Evolutionary conservation across 495 filamentous ascomycete species (phyloP).

Genomic region (Lophium mytilinum): DNA sequence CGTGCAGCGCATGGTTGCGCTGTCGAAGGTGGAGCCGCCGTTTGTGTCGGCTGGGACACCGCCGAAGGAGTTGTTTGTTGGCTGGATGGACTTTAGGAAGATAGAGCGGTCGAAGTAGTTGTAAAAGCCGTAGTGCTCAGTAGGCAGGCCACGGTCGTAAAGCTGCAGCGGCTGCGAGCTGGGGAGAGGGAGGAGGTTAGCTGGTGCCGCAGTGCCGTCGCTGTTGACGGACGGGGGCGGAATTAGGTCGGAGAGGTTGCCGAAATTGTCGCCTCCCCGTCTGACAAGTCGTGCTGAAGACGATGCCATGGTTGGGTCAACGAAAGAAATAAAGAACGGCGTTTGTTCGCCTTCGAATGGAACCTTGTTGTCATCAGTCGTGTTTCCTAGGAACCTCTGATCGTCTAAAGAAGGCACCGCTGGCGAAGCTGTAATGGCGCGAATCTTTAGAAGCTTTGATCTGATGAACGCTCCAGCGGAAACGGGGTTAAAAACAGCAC

Average conservation of each 20-base stretch:
- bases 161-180: slow-evolving; percentile 72
- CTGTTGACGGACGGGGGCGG: slow-evolving; percentile 51
- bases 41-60: slow-evolving; percentile 47
- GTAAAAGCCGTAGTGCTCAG: slow-evolving; percentile 92
- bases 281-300: slow-evolving; percentile 9
- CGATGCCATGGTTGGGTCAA: slow-evolving; percentile 4
- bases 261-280: slow-evolving; percentile 28
- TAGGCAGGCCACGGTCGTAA: slow-evolving; percentile 68
- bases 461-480: slow-evolving; percentile 21
- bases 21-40: slow-evolving; percentile 52
- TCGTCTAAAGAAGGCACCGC: slow-evolving; percentile 58
- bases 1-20: slow-evolving; percentile 64
- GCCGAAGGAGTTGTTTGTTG: slow-evolving; percentile 15
- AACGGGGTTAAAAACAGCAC: slow-evolving; percentile 19
- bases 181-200: slow-evolving; percentile 59
- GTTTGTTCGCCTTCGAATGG: slow-evolving; percentile 58
- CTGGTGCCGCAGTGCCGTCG: slow-evolving; percentile 64
- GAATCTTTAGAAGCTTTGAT: slow-evolving; percentile 8
- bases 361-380: slow-evolving; percentile 59
- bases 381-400: slow-evolving; percentile 71
- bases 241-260: slow-evolving; percentile 46
- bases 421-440: slow-evolving; percentile 45
- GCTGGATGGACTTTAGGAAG: slow-evolving; percentile 52
- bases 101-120: slow-evolving; percentile 85
- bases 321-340: slow-evolving; percentile 56